Percentiles rank a stretch among this genome's conserved stretches.
Conservation (phyloP, 139 green algal species). For the Micractinium conductrix region DNA sequence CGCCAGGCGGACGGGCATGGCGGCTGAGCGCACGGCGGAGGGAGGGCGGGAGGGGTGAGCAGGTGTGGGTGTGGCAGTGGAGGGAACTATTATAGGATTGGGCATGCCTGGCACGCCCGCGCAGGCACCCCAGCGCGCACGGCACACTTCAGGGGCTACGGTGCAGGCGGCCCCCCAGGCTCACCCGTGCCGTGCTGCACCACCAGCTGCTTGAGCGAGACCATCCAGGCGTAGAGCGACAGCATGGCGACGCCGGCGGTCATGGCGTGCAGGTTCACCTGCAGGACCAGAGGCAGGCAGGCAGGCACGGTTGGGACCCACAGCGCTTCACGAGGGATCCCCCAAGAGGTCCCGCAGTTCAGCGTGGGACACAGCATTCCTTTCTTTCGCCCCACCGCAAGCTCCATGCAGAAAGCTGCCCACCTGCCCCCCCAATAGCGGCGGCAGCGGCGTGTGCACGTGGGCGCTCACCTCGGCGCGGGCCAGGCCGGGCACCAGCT, state of each 20-base stretch:
- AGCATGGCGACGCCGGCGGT: conserved; percentile 87
- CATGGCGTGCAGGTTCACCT: conserved; percentile 88
- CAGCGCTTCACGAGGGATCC: too few species aligned
- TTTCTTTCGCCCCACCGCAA: too few species aligned
- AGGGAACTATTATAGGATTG: too few species aligned
- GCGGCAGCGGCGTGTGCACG: too few species aligned
- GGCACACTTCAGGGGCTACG: neutral
- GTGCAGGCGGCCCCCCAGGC: neutral
- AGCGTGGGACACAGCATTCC: too few species aligned
- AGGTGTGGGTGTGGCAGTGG: neutral
- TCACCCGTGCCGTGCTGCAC: conserved; percentile 9
- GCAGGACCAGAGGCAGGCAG: too few species aligned
- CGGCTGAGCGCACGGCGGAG: neutral
- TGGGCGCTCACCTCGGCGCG: conserved; percentile 62
- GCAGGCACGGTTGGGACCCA: too few species aligned
- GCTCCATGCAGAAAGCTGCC: too few species aligned
- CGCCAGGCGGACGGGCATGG: conserved; percentile 37
- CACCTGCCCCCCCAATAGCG: too few species aligned
- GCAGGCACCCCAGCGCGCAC: too few species aligned
- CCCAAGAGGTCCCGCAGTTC: too few species aligned
- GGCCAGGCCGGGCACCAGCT: conserved; percentile 41
- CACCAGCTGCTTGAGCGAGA: conserved; percentile 60
- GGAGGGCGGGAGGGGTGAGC: neutral
- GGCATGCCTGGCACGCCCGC: too few species aligned
- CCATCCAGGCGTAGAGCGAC: conserved; percentile 80